A percentile compares a stretch with the other conserved stretches of the same genome.
phyloP scores from a whole-genome alignment of 2,329 filamentous ascomycete genomes.

The Neonectria faginata region DNA sequence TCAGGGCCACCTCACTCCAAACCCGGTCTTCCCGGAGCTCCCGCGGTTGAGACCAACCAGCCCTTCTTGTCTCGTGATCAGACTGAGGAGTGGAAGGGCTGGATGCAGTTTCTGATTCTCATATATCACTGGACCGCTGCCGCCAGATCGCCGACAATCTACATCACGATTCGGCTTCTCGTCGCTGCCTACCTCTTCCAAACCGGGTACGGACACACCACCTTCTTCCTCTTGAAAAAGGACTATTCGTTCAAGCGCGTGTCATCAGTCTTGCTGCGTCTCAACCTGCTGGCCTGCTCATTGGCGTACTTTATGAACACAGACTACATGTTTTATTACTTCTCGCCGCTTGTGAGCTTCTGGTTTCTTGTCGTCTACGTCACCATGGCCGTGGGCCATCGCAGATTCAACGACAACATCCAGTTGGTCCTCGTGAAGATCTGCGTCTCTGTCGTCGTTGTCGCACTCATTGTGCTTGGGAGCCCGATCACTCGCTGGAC shows the following conservation, averaged over 20 bases:
- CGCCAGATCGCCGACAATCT: slow-evolving; percentile 59
- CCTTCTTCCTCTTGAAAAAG: slow-evolving; percentile 66
- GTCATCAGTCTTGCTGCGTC: slow-evolving; percentile 63
- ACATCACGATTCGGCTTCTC: slow-evolving; percentile 65
- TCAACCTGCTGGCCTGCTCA: slow-evolving; percentile 66
- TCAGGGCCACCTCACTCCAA: slow-evolving; percentile 28
- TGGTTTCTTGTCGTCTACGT: slow-evolving; percentile 70
- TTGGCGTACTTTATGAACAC: slow-evolving; percentile 68
- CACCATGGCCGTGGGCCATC: slow-evolving; percentile 58
- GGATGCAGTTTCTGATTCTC: slow-evolving; percentile 67
- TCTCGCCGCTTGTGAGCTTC: slow-evolving; percentile 68
- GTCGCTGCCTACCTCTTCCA: slow-evolving; percentile 71
- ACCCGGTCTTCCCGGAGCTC: slow-evolving; percentile 26
- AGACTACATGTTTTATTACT: slow-evolving; percentile 65
- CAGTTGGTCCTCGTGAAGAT: slow-evolving; percentile 62
- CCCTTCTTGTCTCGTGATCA: slow-evolving; percentile 58
- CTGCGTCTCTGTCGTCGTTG: slow-evolving; percentile 53
- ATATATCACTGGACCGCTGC: slow-evolving; percentile 67
- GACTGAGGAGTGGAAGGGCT: slow-evolving; percentile 74
- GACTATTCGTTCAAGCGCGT: slow-evolving; percentile 68
- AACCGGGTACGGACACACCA: slow-evolving; percentile 70
- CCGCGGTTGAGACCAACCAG: slow-evolving; percentile 6
- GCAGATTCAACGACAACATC: slow-evolving; percentile 55
- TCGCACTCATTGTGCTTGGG: slow-evolving; percentile 46
- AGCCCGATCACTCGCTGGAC: slow-evolving; percentile 38